Evolutionary conservation across 1,139 yeast genomes (phyloP).

Genomic region (Debaryomyces nepalensis): DNA sequence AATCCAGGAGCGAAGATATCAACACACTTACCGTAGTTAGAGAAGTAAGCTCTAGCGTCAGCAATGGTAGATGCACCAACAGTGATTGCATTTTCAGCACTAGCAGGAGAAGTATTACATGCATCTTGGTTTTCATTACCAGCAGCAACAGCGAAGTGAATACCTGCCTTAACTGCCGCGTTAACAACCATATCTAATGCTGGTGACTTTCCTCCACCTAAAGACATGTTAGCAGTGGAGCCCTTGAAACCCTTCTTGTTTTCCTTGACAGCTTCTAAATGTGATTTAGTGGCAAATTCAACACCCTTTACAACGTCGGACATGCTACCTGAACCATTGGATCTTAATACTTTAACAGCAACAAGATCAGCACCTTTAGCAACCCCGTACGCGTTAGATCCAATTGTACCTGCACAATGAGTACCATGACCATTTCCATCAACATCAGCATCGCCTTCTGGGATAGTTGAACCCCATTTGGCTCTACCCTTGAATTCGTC

Average conservation of each 20-base stretch:
- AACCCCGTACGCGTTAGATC: slow-evolving; percentile 74
- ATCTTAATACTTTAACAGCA: slow-evolving; percentile 77
- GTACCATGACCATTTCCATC: slow-evolving; percentile 98
- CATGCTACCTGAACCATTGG: slow-evolving; percentile 80
- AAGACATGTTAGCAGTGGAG: slow-evolving; percentile 87
- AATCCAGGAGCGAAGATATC: slow-evolving; percentile 87
- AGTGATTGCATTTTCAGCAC: slow-evolving; percentile 74
- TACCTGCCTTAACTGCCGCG: slow-evolving; percentile 81
- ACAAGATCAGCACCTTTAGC: slow-evolving; percentile 76
- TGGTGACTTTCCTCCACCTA: slow-evolving; percentile 87
- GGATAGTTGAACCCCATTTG: slow-evolving; percentile 89
- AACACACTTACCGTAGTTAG: slow-evolving; percentile 84
- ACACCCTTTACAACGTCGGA: slow-evolving; percentile 83
- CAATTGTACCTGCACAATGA: slow-evolving; percentile 88
- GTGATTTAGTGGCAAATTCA: slow-evolving; percentile 74
- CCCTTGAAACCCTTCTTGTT: slow-evolving; percentile 74
- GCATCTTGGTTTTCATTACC: slow-evolving; percentile 89
- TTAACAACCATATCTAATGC: slow-evolving; percentile 81
- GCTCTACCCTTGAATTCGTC: slow-evolving; percentile 92
- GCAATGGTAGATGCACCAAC: slow-evolving; percentile 83
- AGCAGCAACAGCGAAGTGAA: slow-evolving; percentile 87
- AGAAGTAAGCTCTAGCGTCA: slow-evolving; percentile 77
- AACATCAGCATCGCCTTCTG: slow-evolving; percentile 75
- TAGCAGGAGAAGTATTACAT: slow-evolving; percentile 82
- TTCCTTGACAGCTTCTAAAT: slow-evolving; percentile 58